Percentiles rank a stretch among this genome's conserved stretches.
These are phyloP conservation scores for Hemileia vastatrix DNA, from an alignment of 1,284 basidiomycete genomes.

Conservation along the genomic window DNA sequence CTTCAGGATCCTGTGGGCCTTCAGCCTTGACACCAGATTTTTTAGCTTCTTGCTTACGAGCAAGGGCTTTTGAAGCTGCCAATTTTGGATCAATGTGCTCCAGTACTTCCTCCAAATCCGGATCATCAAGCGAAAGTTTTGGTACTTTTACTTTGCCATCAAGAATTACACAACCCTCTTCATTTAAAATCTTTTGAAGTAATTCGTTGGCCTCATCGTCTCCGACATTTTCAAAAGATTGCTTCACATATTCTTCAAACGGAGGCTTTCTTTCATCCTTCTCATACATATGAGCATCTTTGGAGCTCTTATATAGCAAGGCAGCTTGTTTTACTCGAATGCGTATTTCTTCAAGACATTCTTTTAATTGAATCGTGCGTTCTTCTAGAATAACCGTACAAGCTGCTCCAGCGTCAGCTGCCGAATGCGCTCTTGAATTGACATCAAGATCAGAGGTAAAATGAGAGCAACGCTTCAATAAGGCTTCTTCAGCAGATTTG, in stretches of 20 bases:
- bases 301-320: slow-evolving; percentile 17
- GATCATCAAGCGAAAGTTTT: slow-evolving; percentile 23
- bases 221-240: slow-evolving; percentile 20
- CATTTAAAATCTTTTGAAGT: slow-evolving; percentile 15
- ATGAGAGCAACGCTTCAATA: slow-evolving; percentile 85
- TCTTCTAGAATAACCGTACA: slow-evolving; percentile 23
- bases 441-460: slow-evolving; percentile 71
- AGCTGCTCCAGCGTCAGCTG: slow-evolving; percentile 20
- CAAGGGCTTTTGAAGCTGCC: slow-evolving; percentile 9
- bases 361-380: slow-evolving; percentile 52
- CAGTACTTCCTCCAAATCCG: slow-evolving; percentile 18
- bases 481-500: slow-evolving; percentile 73
- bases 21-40: slow-evolving; percentile 50
- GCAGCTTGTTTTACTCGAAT: slow-evolving; percentile 49
- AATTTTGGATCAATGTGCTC: slow-evolving; percentile 21
- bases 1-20: slow-evolving; percentile 45
- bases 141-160: slow-evolving; percentile 15
- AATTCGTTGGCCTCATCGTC: slow-evolving; percentile 23
- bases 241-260: slow-evolving; percentile 23
- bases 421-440: slow-evolving; percentile 34
- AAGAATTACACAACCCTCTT: slow-evolving; percentile 18
- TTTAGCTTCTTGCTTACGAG: slow-evolving; percentile 50
- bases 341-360: slow-evolving; percentile 78
- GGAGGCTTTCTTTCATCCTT: slow-evolving; percentile 22
- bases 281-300: slow-evolving; percentile 16